Evolutionary conservation across 352 stramenopile genomes (phyloP), one percentile per base, ranked within the genome.

Genomic region (Phytopythium kandeliae): DNA sequence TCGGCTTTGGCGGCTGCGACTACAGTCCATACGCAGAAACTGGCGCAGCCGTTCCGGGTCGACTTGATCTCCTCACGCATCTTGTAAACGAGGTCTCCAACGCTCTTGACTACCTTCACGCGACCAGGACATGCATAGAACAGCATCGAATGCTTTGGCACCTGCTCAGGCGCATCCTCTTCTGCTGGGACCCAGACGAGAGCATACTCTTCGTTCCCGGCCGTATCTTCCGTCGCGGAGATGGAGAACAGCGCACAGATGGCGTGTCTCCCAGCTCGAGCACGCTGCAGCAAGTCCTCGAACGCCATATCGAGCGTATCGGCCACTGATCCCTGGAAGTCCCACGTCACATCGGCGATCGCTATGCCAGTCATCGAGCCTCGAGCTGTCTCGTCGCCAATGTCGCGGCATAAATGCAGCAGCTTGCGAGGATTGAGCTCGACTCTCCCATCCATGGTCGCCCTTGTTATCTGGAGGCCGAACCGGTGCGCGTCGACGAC

Each of bases 281-380:
- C 61, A 34, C 78, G 74, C 3, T 60, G 54, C n/a, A 81, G 36
- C 15, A 89, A 48, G 16, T 85, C 74, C n/a, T 72, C 31, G 1
- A 89, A 43, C 41, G 86, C 74, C 61, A 86, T 86, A 36, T 79
- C 65, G 21, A 89, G 62, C 6, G 69, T 85, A 38, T 85, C 57
- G 1, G 36, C 33, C 1, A 72, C 71, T 3, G 45, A 33, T 1
- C 78, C 78, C 47, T 83, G 60, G 0, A 73, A 71, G 43, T 89
- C 77, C 77, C 77, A 89, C 10, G 71, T 77, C 31, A 85, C 42
- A 33, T 89, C 72, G 16, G 66, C 68, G 28, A 85, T 63, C 17
- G 48, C 51, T 17, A 86, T 31, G 0, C 26, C 21, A 31, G 19
- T 28, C 25, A 62, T 54, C 24, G 13, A 15, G 7, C 17, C 26